Conservation (phyloP, 306 rosid genomes). For the Prunus padus region DNA sequence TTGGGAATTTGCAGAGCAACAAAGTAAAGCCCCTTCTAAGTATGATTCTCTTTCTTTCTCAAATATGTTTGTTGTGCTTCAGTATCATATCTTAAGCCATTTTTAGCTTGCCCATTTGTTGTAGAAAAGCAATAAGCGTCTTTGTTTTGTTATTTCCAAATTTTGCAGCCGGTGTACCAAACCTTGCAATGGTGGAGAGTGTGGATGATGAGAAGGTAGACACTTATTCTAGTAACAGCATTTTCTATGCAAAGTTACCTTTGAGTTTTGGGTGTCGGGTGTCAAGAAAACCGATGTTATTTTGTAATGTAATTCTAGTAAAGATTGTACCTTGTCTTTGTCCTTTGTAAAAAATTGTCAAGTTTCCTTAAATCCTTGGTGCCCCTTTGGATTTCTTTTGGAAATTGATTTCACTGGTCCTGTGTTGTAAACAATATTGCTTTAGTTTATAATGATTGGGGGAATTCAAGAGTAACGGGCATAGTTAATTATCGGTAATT, state of each 20-base stretch:
- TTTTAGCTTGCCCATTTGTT: not conserved
- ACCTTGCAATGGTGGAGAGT: conserved; percentile 73
- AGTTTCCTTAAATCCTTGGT: not conserved
- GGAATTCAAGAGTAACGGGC: not conserved
- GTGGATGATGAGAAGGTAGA: conserved; percentile 86
- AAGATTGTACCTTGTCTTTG: not conserved
- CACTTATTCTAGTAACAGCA: not conserved
- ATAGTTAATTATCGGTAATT: not conserved
- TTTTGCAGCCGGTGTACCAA: conserved; percentile 68
- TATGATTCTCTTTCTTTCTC: conserved; percentile 31
- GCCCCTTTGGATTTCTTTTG: not conserved
- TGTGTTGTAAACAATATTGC: not conserved
- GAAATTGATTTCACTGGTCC: not conserved
- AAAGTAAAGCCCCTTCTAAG: conserved; percentile 81
- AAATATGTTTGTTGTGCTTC: not conserved
- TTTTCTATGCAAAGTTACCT: not conserved
- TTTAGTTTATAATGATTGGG: not conserved
- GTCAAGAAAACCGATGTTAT: not conserved
- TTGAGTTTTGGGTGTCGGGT: not conserved
- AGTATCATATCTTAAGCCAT: not conserved
- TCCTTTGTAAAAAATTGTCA: not conserved
- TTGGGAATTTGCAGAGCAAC: conserved; percentile 89
- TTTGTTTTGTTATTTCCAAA: not conserved
- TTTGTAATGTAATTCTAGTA: not conserved
- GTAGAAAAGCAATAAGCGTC: not conserved